phyloP scores from a whole-genome alignment of 257 asterid species.

The Gardenia jasminoides region DNA sequence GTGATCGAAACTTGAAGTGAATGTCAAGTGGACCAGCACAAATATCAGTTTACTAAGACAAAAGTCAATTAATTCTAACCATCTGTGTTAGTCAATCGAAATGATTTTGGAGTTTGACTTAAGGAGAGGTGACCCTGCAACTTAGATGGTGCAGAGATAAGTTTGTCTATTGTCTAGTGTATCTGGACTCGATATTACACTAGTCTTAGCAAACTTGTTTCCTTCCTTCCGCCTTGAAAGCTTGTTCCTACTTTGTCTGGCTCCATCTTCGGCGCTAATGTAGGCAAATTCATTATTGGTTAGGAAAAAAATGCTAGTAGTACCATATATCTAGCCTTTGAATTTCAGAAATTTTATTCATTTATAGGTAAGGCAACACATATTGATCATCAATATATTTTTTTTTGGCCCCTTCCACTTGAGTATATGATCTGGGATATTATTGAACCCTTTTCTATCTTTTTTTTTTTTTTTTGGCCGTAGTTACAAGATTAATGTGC shows the following conservation, averaged over 20 bases:
- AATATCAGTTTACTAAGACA: constrained; percentile 11
- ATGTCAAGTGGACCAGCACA: constrained; percentile 6
- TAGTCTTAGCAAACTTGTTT: not conserved
- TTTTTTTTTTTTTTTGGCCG: not conserved
- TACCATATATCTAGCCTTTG: too few species aligned
- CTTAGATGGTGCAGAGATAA: constrained; percentile 20
- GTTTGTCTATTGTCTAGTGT: not conserved
- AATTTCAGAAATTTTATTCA: too few species aligned
- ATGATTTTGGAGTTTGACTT: constrained; percentile 40
- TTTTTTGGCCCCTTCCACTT: too few species aligned
- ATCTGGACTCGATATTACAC: not conserved
- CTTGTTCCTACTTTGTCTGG: not conserved
- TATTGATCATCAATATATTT: too few species aligned
- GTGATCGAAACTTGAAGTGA: constrained; percentile 16
- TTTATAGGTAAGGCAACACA: too few species aligned
- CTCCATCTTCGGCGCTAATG: not conserved
- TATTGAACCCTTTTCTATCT: too few species aligned
- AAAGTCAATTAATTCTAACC: constrained; percentile 31
- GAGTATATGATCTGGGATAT: not conserved
- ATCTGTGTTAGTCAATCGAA: constrained; percentile 25
- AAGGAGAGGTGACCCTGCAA: constrained; percentile 17
- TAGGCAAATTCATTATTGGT: not conserved
- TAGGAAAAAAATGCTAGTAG: too few species aligned
- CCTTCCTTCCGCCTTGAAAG: not conserved
- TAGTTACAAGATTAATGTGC: too few species aligned